A percentile compares a stretch with the other conserved stretches of the same genome.
These are phyloP conservation scores for Oryza australiensis DNA, from an alignment of 176 grass and related monocot species.

Conservation along the genomic window DNA sequence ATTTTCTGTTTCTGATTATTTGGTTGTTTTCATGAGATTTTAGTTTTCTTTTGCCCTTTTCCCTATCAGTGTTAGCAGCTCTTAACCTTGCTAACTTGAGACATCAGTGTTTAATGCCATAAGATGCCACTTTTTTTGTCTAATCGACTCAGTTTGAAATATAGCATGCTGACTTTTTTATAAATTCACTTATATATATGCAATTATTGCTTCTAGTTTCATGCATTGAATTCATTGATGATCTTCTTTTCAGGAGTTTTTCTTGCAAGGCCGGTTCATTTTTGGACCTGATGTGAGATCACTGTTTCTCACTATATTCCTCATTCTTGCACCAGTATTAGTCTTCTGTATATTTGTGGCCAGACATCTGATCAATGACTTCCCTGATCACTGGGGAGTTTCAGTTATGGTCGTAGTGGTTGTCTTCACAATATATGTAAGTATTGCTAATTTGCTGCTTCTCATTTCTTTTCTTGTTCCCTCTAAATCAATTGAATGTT, in stretches of 20 bases:
- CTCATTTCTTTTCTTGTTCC: neutral
- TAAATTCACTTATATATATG: neutral
- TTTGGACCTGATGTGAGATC: slow-evolving; percentile 98
- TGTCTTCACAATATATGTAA: slow-evolving; percentile 94
- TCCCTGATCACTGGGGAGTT: slow-evolving; percentile 81
- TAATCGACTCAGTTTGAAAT: neutral
- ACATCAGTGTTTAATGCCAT: neutral
- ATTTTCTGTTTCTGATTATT: neutral
- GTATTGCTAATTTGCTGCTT: slow-evolving; percentile 5
- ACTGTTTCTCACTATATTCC: slow-evolving; percentile 91
- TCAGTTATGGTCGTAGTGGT: slow-evolving; percentile 77
- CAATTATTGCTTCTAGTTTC: neutral
- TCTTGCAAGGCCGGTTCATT: slow-evolving; percentile 93
- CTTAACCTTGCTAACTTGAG: neutral
- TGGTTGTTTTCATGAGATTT: neutral
- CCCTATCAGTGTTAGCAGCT: neutral
- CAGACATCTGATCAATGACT: slow-evolving; percentile 83
- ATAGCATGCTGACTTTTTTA: neutral
- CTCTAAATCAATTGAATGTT: neutral
- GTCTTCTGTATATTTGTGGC: slow-evolving; percentile 96
- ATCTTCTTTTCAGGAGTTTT: slow-evolving; percentile 75
- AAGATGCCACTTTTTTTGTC: neutral
- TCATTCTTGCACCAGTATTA: slow-evolving; percentile 76
- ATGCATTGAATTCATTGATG: neutral
- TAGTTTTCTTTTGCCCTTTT: neutral